These are phyloP conservation scores for Nectriaceae sp. DNA, from an alignment of 2,329 filamentous ascomycete species.

Conservation along the genomic window DNA sequence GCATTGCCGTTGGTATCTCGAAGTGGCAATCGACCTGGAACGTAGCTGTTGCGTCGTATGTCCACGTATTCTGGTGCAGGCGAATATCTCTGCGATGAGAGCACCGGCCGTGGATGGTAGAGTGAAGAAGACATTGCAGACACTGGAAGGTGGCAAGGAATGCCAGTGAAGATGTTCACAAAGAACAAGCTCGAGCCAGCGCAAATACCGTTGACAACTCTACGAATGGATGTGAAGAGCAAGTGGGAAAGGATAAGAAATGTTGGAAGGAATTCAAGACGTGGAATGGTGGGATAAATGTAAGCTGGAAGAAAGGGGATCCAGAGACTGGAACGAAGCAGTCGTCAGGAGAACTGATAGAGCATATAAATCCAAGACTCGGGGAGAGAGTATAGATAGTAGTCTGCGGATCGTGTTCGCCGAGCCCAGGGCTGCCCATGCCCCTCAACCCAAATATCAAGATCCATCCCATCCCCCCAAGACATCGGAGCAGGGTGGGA, in stretches of 20 bases:
- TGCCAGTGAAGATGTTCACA: constrained; percentile 32
- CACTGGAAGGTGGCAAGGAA: constrained; percentile 30
- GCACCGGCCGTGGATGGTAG: constrained; percentile 47
- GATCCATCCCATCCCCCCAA: constrained; percentile 34
- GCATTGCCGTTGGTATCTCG: constrained; percentile 55
- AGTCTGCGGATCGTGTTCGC: constrained; percentile 35
- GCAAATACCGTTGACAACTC: constrained; percentile 29
- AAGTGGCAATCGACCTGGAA: constrained; percentile 45
- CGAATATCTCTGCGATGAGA: constrained; percentile 54
- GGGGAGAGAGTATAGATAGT: constrained; percentile 32
- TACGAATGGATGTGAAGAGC: constrained; percentile 35
- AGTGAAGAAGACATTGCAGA: constrained; percentile 40
- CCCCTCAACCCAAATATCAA: constrained; percentile 36
- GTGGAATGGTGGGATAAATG: constrained; percentile 47
- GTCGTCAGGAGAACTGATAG: constrained; percentile 33
- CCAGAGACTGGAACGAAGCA: constrained; percentile 40
- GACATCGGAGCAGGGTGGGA: constrained; percentile 27
- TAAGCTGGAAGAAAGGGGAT: constrained; percentile 38
- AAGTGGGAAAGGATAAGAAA: constrained; percentile 42
- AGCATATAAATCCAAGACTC: constrained; percentile 42
- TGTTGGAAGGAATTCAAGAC: constrained; percentile 46
- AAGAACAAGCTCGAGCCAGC: constrained; percentile 30
- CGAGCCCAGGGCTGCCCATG: constrained; percentile 34
- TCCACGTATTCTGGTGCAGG: constrained; percentile 50
- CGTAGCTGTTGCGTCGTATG: constrained; percentile 42